These are phyloP conservation scores for Phytopythium cucurbitacearum DNA, from an alignment of 352 stramenopile species.

Conservation along the genomic window DNA sequence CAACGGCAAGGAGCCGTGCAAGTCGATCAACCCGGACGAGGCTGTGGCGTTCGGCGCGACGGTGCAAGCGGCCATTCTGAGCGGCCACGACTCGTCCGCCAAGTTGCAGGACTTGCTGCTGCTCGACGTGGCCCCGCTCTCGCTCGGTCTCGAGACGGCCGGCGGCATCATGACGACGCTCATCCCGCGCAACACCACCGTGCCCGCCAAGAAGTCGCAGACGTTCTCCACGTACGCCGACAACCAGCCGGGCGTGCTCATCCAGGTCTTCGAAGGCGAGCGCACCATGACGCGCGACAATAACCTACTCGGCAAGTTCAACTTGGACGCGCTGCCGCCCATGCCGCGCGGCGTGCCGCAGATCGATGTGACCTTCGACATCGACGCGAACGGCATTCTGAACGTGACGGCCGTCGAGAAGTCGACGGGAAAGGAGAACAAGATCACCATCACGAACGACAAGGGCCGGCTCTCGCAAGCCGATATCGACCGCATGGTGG, in stretches of 20 bases:
- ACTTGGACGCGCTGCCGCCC: conserved; percentile 85
- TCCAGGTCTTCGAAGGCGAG: conserved; percentile 89
- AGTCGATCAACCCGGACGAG: conserved; percentile 78
- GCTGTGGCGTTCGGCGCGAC: conserved; percentile 75
- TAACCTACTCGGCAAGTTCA: conserved; percentile 92
- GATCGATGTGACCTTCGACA: conserved; percentile 88
- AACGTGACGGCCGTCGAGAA: conserved; percentile 88
- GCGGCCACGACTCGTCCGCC: conserved; percentile 26
- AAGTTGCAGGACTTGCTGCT: conserved; percentile 72
- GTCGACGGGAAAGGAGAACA: conserved; percentile 56
- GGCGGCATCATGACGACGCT: conserved; percentile 87
- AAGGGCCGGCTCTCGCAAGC: conserved; percentile 55
- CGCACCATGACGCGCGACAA: conserved; percentile 84
- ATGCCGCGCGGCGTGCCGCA: conserved; percentile 87
- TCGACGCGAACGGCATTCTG: conserved; percentile 92
- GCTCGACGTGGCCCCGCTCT: conserved; percentile 88
- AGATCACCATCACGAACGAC: conserved; percentile 74
- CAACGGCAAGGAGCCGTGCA: conserved; percentile 52
- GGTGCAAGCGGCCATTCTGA: conserved; percentile 58
- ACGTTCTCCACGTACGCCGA: conserved; percentile 66
- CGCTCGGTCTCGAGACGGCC: conserved; percentile 84
- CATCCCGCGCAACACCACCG: conserved; percentile 87
- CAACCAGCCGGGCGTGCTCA: conserved; percentile 82
- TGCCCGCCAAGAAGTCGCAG: conserved; percentile 77
- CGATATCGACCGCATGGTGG: conserved; percentile 70